phyloP scores from a whole-genome alignment of 495 filamentous ascomycete species.

The Neurospora sp. region DNA sequence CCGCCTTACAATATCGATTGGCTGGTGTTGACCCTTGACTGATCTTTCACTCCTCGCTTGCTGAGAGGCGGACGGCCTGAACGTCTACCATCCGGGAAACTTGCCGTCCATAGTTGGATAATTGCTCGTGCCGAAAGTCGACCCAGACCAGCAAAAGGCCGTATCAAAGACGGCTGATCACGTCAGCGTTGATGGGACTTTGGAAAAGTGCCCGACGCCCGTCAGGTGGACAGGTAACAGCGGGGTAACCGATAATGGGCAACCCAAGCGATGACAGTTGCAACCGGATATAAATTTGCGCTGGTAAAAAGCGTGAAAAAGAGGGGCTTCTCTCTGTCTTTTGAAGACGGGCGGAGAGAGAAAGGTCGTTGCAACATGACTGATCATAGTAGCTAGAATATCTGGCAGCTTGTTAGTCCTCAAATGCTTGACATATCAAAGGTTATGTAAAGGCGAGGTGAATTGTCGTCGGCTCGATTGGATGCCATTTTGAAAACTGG shows the following conservation, averaged over 20 bases:
- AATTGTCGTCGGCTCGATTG: conserved; percentile 14
- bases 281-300: neutral
- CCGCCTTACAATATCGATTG: neutral
- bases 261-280: neutral
- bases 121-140: neutral
- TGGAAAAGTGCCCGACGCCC: neutral
- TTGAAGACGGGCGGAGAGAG: neutral
- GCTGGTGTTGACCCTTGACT: neutral
- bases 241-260: neutral
- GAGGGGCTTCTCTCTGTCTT: neutral
- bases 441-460: conserved; percentile 7
- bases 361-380: neutral
- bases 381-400: neutral
- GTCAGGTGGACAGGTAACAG: neutral
- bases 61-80: neutral
- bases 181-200: neutral
- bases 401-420: neutral
- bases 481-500: neutral
- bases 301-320: neutral
- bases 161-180: neutral
- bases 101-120: neutral
- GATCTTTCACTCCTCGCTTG: neutral
- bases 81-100: neutral
- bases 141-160: neutral
- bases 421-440: neutral